Base-by-base conservation (phyloP, 257 asterid species). In the Knoxia roxburghii region DNA sequence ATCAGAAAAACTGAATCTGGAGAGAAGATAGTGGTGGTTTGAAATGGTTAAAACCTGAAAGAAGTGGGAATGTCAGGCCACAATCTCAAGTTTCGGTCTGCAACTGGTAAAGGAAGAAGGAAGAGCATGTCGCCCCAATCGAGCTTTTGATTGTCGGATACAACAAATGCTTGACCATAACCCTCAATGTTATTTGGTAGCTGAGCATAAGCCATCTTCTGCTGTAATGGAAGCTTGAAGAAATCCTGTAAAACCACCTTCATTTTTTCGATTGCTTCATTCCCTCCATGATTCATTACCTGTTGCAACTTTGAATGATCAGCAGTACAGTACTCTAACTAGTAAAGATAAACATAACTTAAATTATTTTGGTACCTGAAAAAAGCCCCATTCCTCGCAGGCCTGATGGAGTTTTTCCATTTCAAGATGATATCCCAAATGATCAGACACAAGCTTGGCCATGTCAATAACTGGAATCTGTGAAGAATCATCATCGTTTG, bases 91-190 rank as follows among this genome's bases (percentile, higher is more conserved):
- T 69, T 70, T 46, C 81, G 65, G 15, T 14, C 52, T 27, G 75
- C 45, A 15, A 56, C n/a, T 17, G 84, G 84, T 21, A 69, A 75
- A 27, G 77, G 43, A 39, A 57, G 10, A 46, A 76, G 65, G 76
- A 76, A 66, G 65, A 79, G 77, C 81, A 76, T 76, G 72, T 76
- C 84, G 0, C 76, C 76, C 82, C 85, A 80, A 12, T 80, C 84
- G 3, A 80, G 81, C 74, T 76, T 80, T 63, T 80, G 84, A 73
- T 80, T 77, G 45, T 77, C 78, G 3, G 78, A 71, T 33, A 79
- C 46, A 3, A 79, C 84, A 58, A 79, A 79, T 8, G 79, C 81
- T 46, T 76, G 84, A 0, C 85, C 85, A 68, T 80, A 77, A 1
- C 85, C 80, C 68, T 81, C 82, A 33, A 81, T 43, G n/a, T 26